These are phyloP conservation scores for Podaxis sp. DNA, from an alignment of 768 basidiomycete genomes.

Conservation along the genomic window DNA sequence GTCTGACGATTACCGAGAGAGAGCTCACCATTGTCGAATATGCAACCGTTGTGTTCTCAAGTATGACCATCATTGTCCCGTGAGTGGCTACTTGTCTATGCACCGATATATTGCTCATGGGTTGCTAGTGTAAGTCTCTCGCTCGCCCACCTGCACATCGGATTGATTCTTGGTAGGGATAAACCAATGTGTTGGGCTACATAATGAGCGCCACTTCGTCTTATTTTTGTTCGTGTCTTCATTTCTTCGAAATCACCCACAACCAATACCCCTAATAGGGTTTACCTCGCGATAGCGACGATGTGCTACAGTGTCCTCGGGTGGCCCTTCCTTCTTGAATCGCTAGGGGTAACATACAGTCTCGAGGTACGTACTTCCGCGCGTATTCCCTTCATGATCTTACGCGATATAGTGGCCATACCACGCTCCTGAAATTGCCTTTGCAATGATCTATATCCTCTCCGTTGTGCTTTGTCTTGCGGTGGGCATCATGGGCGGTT, in stretches of 20 bases:
- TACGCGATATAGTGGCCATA: conserved; percentile 38
- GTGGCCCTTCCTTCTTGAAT: conserved; percentile 55
- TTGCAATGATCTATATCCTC: conserved; percentile 77
- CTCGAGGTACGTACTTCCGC: conserved; percentile 31
- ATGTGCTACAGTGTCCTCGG: conserved; percentile 64
- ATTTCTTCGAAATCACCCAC: background rate
- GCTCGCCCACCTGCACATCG: background rate
- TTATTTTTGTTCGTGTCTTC: conserved; percentile 76
- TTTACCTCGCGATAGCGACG: conserved; percentile 75
- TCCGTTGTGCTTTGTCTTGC: conserved; percentile 73
- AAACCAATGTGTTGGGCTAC: conserved; percentile 94
- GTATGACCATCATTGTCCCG: conserved; percentile 90
- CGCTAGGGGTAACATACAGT: conserved; percentile 50
- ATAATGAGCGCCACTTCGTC: conserved; percentile 96
- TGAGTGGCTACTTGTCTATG: conserved; percentile 40
- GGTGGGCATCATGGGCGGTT: conserved; percentile 68
- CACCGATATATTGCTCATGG: conserved; percentile 5
- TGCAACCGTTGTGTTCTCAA: conserved; percentile 90
- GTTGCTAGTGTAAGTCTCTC: conserved; percentile 27
- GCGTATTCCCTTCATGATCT: background rate
- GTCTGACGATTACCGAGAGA: conserved; percentile 48
- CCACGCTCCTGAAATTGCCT: conserved; percentile 64
- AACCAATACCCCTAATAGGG: conserved; percentile 42
- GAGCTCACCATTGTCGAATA: conserved; percentile 89
- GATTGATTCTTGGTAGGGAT: conserved; percentile 61